Evolutionary conservation across 371 early-diverging fungal genomes (phyloP), one percentile per base, ranked within the genome.

Genomic region (Nematocida sp.): DNA sequence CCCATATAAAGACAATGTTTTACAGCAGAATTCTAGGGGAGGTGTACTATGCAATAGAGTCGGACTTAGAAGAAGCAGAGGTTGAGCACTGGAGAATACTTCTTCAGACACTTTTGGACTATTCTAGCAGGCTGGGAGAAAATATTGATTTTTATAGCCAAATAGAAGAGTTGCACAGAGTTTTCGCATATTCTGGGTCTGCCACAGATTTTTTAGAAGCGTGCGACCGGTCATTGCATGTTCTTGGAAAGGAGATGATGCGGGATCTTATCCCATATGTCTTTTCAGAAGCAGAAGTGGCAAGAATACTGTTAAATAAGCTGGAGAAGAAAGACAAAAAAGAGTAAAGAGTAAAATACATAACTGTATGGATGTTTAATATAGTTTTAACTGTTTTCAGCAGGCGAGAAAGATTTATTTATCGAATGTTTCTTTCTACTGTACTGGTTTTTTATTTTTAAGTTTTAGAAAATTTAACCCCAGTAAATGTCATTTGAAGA

Each of bases 401-500:
- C 15, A 13, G 15, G 20, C n/a, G 13, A 1, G 54, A 20, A 54
- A 20, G 15, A 54, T 13, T 20, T 20, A 54, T 20, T 54, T 15
- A 54, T 54, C n/a, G 20, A 15, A 13, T 54, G 54, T 54, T 20
- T 54, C 15, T 20, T 54, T 54, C n/a, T 64, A 33, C 13, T 42
- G 42, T 44, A 45, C 44, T 23, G 64, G 15, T 45, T 64, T 64
- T 64, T 64, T 64, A 39, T 64, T 64, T 64, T 64, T 64, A 64
- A 33, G 72, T 73, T 69, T 67, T 66, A 13, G 4, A 75, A 75
- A 75, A 60, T 61, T 70, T 55, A 50, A 40, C 69, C 73, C 80
- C 47, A 50, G 52, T 25, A 52, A 50, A 67, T 78, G 80, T 78
- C 80, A 71, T 58, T 69, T 57, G 70, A 66, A 67, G 67, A n/a